Evolutionary conservation across 1,284 basidiomycete species (phyloP), one percentile per base, ranked within the genome.

Genomic region (Ceratobasidium sp.): DNA sequence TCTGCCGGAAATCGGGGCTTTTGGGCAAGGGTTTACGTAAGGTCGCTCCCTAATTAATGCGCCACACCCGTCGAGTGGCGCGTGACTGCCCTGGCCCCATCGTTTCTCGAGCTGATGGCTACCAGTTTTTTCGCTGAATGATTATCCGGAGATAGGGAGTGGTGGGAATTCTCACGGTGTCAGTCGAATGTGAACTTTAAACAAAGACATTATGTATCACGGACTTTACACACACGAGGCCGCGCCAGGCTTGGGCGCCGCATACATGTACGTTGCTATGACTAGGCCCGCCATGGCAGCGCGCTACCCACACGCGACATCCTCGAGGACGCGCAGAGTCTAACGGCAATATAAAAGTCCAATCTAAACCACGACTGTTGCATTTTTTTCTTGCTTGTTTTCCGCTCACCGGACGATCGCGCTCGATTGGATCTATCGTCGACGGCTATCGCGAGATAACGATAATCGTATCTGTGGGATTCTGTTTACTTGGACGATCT

Each of bases 1-100:
- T 14, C 14, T 61, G 22, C 34, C 14, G 31, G 16, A 54, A 24
- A 29, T 13, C 43, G 19, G 22, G 11, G 58, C 58, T 61, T 61
- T 61, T 61, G 53, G 53, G 53, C 53, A 31, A 48, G 43, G 39
- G 65, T 69, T 54, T 69, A 56, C 65, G 49, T 69, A 69, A 46
- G 2, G 51, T 4, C 22, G 11, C 39, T 31, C 63, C 41, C n/a
- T 29, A 68, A 68, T 68, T 68, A 68, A 54, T 53, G 64, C 64
- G 64, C 64, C 64, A 68, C 64, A 53, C 22, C 41, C 43, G 37
- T 37, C 19, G 3, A 37, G 56, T 37, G 56, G 56, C 58, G 58
- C 58, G 58, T 61, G 58, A 61, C 39, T n/a, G 43, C 43, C 43
- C 43, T 46, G 43, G 43, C 19, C 6, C 31, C 31, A 34, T 34